phyloP scores from a whole-genome alignment of 148 eudicot species.

The Vaccinium macrocarpon region DNA sequence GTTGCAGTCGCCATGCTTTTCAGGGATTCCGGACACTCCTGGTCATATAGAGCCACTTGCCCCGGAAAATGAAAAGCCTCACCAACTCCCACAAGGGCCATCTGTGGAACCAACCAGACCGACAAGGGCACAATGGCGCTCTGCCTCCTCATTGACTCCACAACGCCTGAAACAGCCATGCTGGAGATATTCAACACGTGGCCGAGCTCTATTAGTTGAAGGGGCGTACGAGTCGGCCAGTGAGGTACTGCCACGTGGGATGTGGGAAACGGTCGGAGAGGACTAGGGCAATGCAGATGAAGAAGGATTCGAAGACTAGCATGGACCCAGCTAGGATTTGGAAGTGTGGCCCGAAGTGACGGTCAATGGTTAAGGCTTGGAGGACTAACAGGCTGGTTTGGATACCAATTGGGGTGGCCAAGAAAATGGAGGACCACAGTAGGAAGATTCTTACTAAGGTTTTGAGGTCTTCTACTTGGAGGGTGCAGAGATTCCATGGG shows the following conservation, averaged over 20 bases:
- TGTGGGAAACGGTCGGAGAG: conserved; percentile 22
- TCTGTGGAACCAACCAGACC: conserved; percentile 48
- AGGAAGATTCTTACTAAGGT: conserved; percentile 50
- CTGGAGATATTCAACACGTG: conserved; percentile 30
- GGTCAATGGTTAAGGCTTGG: conserved; percentile 54
- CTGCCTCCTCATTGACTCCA: conserved; percentile 29
- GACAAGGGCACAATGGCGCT: conserved; percentile 28
- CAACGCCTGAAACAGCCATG: conserved; percentile 38
- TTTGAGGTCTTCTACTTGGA: conserved; percentile 42
- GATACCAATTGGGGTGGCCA: conserved; percentile 46
- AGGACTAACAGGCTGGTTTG: conserved; percentile 47
- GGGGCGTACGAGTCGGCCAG: conserved; percentile 24
- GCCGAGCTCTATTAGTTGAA: conserved; percentile 40
- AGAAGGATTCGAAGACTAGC: conserved; percentile 22
- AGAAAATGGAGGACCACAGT: conserved; percentile 60
- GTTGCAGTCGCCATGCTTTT: conserved; percentile 39
- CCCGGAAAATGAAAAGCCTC: conserved; percentile 53
- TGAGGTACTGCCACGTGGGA: conserved; percentile 31
- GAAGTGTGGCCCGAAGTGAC: conserved; percentile 35
- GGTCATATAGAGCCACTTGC: conserved; percentile 29
- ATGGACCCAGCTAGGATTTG: conserved; percentile 36
- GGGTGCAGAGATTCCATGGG: conserved; percentile 39
- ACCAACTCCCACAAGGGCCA: conserved; percentile 37
- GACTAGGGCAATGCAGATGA: conserved; percentile 20
- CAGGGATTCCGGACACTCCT: conserved; percentile 34